Base-by-base conservation (phyloP, 2,329 filamentous ascomycete species). In the Cucurbitaria berberidis region DNA sequence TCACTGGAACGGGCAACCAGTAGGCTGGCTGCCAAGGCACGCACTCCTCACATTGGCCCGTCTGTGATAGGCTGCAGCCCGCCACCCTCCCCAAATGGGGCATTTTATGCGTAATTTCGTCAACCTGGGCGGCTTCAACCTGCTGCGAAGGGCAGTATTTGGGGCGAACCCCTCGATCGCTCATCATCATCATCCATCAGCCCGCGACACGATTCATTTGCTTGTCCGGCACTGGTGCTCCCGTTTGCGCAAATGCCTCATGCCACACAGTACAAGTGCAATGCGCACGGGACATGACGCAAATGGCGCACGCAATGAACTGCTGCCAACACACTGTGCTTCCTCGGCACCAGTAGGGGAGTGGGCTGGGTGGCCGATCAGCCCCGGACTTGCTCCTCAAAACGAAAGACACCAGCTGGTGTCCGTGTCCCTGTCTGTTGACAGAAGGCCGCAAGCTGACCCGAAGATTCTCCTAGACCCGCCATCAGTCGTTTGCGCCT, bases 131-230 rank as follows among this genome's bases (percentile, higher is more conserved):
- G 43, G 27, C 53, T 35, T 59, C 53, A 40, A 53, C 30, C 39
- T 49, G 53, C 61, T 50, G 49, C 18, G 41, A 49, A 36, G 40
- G 51, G 61, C 55, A 35, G 34, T 57, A 58, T 65, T 66, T 62
- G 53, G 40, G 56, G 58, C 51, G 42, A 57, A 51, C 63, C 59
- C 63, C 59, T 65, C 63, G 38, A 59, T 55, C 42, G 45, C n/a
- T n/a, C 51, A 50, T 49, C 30, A 26, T 39, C 45, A 34, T 42
- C 59, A 46, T 55, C 59, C 53, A 56, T 58, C 61, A 59, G 55
- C 58, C 59, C 53, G 57, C 62, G 52, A 64, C 62, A 53, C 48
- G 46, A 27, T 56, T 59, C 51, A 62, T 68, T 51, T 66, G 48
- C 58, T 56, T 51, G 49, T 51, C 52, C 59, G 65, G 60, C 42